A percentile compares a stretch with the other conserved stretches of the same genome.
These are phyloP conservation scores for Cercospora sp. DNA, from an alignment of 2,329 filamentous ascomycete species.

Conservation along the genomic window DNA sequence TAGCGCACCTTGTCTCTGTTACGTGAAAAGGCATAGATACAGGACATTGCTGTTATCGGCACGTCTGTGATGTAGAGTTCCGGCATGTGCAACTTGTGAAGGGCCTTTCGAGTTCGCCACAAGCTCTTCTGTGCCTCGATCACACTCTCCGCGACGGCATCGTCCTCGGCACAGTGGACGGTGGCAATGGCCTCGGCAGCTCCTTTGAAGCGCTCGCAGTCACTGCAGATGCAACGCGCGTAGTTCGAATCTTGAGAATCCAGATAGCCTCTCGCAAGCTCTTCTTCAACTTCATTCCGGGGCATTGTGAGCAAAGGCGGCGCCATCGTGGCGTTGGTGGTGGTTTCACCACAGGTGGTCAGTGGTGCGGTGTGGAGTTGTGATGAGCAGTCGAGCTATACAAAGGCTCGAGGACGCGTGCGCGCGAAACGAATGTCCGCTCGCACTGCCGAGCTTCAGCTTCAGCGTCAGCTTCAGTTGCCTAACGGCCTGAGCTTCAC, in stretches of 20 bases:
- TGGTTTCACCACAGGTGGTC: too few species aligned
- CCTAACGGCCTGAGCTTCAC: background rate
- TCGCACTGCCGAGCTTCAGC: background rate
- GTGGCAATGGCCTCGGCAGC: background rate
- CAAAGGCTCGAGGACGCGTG: too few species aligned
- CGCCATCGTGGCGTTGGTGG: too few species aligned
- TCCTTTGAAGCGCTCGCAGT: background rate
- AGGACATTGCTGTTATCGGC: background rate
- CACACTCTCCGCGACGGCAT: background rate
- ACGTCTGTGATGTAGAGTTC: background rate
- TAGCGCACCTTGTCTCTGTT: too few species aligned
- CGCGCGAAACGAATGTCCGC: too few species aligned
- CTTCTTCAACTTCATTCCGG: too few species aligned
- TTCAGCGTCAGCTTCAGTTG: background rate
- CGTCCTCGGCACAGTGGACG: background rate
- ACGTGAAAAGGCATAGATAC: too few species aligned
- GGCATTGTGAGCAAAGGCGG: too few species aligned
- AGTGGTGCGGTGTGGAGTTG: too few species aligned
- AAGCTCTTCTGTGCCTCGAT: background rate
- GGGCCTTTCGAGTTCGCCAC: background rate
- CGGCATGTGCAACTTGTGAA: background rate
- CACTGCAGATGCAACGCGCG: background rate
- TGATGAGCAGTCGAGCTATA: too few species aligned
- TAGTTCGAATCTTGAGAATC: too few species aligned
- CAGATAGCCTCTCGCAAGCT: too few species aligned